Evolutionary conservation across 1,139 yeast species (phyloP).

Genomic region (Geotrichum histeridarum): DNA sequence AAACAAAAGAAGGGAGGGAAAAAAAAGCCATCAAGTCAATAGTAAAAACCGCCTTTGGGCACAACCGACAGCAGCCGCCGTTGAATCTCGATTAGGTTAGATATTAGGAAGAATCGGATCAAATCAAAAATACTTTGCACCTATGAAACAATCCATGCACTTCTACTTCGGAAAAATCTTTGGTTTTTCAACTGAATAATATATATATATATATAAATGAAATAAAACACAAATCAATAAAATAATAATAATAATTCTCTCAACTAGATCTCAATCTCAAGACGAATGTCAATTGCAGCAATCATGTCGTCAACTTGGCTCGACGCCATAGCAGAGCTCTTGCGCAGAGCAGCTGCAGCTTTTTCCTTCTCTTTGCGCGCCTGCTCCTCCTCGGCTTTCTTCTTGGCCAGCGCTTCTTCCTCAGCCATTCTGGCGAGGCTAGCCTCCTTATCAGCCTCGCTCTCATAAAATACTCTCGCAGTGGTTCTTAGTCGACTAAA

Average conservation of each 20-base stretch:
- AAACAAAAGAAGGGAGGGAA: background rate
- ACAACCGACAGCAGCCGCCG: no score
- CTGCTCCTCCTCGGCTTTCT: conserved; percentile 41
- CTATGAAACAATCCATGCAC: no score
- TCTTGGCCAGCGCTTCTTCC: conserved; percentile 44
- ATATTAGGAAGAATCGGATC: no score
- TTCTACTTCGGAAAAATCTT: no score
- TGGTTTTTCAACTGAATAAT: no score
- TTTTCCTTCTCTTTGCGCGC: conserved; percentile 36
- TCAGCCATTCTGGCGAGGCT: conserved; percentile 26
- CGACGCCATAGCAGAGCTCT: conserved; percentile 33
- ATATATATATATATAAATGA: no score
- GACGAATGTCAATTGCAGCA: conserved; percentile 42
- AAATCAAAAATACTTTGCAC: no score
- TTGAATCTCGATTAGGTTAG: no score
- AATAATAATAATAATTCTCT: no score
- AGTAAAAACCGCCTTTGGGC: no score
- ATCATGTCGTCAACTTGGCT: conserved; percentile 46
- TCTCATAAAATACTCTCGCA: conserved; percentile 71
- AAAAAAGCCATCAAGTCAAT: no score
- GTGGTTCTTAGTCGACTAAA: conserved; percentile 83
- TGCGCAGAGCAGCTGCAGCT: conserved; percentile 20
- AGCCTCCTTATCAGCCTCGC: conserved; percentile 25
- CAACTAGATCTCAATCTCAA: conserved; percentile 40
- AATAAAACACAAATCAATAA: no score